A percentile compares a stretch with the other conserved stretches of the same genome.
Evolutionary conservation across 139 green algal genomes (phyloP).

Genomic region (Chara braunii): DNA sequence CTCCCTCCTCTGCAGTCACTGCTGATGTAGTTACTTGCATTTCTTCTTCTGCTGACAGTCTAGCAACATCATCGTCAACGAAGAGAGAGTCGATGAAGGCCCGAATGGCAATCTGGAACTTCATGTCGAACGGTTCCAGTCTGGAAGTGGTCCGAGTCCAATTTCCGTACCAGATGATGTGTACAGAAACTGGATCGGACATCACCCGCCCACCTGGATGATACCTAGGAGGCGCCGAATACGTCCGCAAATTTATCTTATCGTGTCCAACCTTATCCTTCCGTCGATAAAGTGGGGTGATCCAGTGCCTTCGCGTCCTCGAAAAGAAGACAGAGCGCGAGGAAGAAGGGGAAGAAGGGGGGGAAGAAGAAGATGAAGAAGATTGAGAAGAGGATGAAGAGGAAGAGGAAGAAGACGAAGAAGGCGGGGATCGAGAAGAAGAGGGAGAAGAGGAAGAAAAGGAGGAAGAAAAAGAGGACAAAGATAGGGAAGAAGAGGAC

Average conservation of each 20-base stretch:
- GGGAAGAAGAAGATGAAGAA: neutral
- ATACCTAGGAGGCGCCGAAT: neutral
- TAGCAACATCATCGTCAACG: too few relatives aligned
- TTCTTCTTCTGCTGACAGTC: too few relatives aligned
- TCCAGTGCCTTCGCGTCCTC: neutral
- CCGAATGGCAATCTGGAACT: too few relatives aligned
- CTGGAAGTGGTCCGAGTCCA: neutral
- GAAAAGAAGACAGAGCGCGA: neutral
- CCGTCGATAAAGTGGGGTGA: neutral
- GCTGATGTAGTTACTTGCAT: too few relatives aligned
- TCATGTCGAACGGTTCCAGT: too few relatives aligned
- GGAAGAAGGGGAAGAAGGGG: neutral
- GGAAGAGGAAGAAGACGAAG: neutral
- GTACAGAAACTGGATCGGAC: constrained; percentile 1
- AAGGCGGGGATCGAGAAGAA: neutral
- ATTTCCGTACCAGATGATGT: constrained; percentile 25
- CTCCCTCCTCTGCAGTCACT: too few relatives aligned
- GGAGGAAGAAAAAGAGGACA: neutral
- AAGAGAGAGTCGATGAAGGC: too few relatives aligned
- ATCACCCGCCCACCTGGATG: constrained; percentile 14
- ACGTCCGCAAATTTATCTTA: neutral
- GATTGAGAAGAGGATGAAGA: neutral
- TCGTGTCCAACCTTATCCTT: neutral
- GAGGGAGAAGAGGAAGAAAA: neutral
- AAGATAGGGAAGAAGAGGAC: neutral